Evolutionary conservation across 176 grass and related monocot genomes (phyloP), one percentile per base, ranked within the genome.

Genomic region (Neostapfia colusana): DNA sequence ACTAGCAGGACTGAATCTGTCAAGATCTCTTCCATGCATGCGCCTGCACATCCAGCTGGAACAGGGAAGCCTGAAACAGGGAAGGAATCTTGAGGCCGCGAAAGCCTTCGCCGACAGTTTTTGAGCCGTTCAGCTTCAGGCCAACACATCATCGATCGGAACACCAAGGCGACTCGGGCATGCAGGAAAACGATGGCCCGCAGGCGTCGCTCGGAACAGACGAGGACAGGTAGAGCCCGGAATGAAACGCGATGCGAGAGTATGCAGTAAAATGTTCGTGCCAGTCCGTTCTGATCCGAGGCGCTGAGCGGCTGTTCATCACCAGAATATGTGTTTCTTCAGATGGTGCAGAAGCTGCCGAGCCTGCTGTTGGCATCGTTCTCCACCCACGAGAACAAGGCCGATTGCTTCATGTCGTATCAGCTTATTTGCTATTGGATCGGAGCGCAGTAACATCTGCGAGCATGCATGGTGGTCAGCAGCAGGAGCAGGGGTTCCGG

Each of bases 401-500:
- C 11, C 43, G 2, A 45, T 45, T 15, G 14, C 13, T 48, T 48
- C 31, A 31, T 31, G 31, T 31, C 31, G 3, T 31, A 31, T 31
- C 31, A 31, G 31, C 31, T 31, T 31, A 3, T 31, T 31, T 4
- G 16, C 13, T 48, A 48, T 51, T 51, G 48, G 48, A 15, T 7
- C 17, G 6, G 48, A 51, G 5, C 48, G 17, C 48, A 51, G 7
- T 51, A 7, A 7, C 17, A 51, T 18, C 46, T 49, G 46, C n/a
- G n/a, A n/a, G n/a, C n/a, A n/a, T n/a, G n/a, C 12, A 45, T 45
- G 43, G 43, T 15, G 43, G 43, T 45, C 6, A 16, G 3, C 53
- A 24, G 25, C 49, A 3, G 48, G 24, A 0, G 10, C 44, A 16
- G 3, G 45, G 15, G 45, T 97, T 97, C 80, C 80, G 62, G 50